A percentile compares a stretch with the other conserved stretches of the same genome.
These are phyloP conservation scores for Basidiobolus meristosporus DNA, from an alignment of 371 early-diverging fungal species.

Conservation along the genomic window DNA sequence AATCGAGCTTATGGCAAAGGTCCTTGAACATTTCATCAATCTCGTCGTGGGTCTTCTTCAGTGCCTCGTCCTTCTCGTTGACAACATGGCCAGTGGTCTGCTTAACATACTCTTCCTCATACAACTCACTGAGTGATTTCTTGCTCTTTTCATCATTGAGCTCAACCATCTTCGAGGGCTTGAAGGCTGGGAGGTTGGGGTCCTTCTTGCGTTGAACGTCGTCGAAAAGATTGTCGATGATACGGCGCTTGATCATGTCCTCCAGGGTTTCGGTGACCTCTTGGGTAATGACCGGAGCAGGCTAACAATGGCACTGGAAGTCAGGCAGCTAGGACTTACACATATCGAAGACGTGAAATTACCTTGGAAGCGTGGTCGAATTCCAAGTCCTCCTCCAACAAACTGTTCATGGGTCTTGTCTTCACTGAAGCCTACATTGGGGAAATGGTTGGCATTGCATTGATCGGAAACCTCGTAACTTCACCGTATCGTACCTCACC, in stretches of 20 bases:
- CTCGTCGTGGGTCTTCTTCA: conserved; percentile 58
- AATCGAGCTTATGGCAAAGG: conserved; percentile 67
- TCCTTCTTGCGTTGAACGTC: conserved; percentile 80
- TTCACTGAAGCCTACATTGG: conserved; percentile 17
- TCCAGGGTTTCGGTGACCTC: conserved; percentile 76
- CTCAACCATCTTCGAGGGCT: conserved; percentile 59
- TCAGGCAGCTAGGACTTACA: neutral
- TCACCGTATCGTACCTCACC: conserved; percentile 44
- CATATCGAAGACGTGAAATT: neutral
- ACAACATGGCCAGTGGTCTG: conserved; percentile 20
- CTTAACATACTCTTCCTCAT: conserved; percentile 75
- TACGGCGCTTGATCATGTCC: conserved; percentile 82
- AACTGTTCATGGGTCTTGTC: conserved; percentile 76
- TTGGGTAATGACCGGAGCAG: conserved; percentile 87
- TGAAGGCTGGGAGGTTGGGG: conserved; percentile 42
- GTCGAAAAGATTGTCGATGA: conserved; percentile 56
- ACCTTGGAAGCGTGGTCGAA: conserved; percentile 69
- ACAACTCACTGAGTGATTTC: conserved; percentile 75
- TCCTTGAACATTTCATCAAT: conserved; percentile 51
- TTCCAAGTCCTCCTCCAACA: conserved; percentile 85
- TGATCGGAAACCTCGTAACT: neutral
- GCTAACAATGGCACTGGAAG: conserved; percentile 15
- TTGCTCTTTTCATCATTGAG: conserved; percentile 64
- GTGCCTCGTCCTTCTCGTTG: conserved; percentile 48
- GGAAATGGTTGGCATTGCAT: neutral